Conservation (phyloP, 495 filamentous ascomycete genomes). For the Penicillium simplicissimum region DNA sequence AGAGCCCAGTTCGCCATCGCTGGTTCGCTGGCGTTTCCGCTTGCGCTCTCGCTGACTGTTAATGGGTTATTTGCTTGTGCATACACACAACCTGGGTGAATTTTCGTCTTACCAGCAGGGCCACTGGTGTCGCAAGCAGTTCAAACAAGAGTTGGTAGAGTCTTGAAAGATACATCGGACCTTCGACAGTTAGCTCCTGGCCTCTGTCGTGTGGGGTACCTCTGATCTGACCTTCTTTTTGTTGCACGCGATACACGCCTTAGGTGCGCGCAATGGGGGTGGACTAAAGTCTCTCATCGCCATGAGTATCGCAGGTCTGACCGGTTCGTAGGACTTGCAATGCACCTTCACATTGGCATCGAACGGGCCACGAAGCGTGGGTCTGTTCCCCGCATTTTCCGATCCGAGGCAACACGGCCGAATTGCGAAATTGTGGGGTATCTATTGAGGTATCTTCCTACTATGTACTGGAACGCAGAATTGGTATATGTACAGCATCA, state of each 20-base stretch:
- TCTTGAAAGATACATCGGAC: slow-evolving; percentile 25
- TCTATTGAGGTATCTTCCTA: slow-evolving; percentile 16
- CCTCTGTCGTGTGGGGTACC: not conserved
- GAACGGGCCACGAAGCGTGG: slow-evolving; percentile 1
- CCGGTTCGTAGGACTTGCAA: not conserved
- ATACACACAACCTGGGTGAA: not conserved
- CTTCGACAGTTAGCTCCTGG: slow-evolving; percentile 5
- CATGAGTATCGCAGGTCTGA: not conserved
- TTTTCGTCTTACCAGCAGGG: slow-evolving; percentile 26
- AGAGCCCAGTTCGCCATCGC: not conserved
- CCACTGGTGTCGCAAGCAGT: slow-evolving; percentile 29
- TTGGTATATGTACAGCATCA: slow-evolving; percentile 34
- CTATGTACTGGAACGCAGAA: slow-evolving; percentile 9
- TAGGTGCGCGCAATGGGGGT: slow-evolving; percentile 23
- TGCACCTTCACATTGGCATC: not conserved
- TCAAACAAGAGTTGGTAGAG: slow-evolving; percentile 17
- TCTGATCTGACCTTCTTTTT: slow-evolving; percentile 26
- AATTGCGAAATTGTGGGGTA: slow-evolving; percentile 16
- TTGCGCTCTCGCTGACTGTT: slow-evolving; percentile 24
- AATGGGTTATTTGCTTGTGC: not conserved
- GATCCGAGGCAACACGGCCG: slow-evolving; percentile 3
- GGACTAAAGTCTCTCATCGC: slow-evolving; percentile 20
- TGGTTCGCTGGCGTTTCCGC: slow-evolving; percentile 12
- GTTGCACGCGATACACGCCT: slow-evolving; percentile 29
- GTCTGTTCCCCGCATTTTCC: slow-evolving; percentile 9